Base-by-base conservation (phyloP, 352 stramenopile species). In the Globisporangium polare region DNA sequence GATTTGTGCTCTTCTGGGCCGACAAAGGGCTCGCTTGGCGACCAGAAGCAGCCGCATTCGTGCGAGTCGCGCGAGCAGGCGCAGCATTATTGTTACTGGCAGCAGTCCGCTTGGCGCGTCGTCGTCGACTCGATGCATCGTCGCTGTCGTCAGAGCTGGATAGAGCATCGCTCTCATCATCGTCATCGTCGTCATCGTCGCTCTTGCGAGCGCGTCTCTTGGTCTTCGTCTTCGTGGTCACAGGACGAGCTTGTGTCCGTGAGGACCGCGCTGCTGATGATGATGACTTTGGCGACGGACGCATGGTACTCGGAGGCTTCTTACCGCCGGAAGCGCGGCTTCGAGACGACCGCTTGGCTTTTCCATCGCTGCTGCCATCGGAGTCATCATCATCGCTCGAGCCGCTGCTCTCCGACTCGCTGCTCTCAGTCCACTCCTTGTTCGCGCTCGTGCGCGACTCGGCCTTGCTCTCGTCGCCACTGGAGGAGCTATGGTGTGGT, bases 401-500 rank as follows among this genome's bases (percentile, higher is more conserved):
- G 20, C 74, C 72, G 31, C 80, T 87, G 43, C 73, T 87, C 53
- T 77, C 83, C 10, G 78, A 88, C 6, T 68, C 83, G 47, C 81
- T 88, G 43, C 73, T 85, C 45, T 86, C 82, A 6, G 72, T 78
- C 77, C 79, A 87, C 45, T 72, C 73, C 55, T 89, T 86, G 55
- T 88, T 90, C 22, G 67, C 72, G 31, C 76, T 88, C 27, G 65
- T 66, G 42, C 53, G 66, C 9, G 74, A 85, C 58, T 83, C 73
- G 7, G 62, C 61, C 57, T 68, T 74, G 49, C 76, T 86, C 39
- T 74, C 72, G 37, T 84, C 76, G 0, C 50, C 50, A 17, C 77
- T 86, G 8, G 68, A 46, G 5, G 41, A 73, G 58, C 60, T 80
- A 26, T 65, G 66, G 43, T 15, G 35, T 1, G 64, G 29, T 33